Evolutionary conservation across 2,329 filamentous ascomycete species (phyloP).

Genomic region (Blastomyces gilchristii): DNA sequence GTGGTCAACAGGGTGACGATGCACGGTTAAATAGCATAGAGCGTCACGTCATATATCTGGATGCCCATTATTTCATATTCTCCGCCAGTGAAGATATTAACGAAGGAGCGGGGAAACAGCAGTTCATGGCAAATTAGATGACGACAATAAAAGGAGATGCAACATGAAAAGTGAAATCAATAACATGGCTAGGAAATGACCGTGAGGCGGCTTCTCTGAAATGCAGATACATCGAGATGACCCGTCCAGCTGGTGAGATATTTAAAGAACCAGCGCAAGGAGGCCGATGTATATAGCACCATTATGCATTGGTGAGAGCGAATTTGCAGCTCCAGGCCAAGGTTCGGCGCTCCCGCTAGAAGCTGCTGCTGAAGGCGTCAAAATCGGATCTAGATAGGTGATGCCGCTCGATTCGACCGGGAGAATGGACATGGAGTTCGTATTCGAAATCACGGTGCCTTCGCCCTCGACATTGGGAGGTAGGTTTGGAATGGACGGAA

Average conservation of each 20-base stretch:
- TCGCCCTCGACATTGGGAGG: neutral
- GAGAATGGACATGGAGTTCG: neutral
- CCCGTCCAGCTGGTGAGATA: neutral
- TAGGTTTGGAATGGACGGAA: neutral
- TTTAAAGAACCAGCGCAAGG: constrained; percentile 8
- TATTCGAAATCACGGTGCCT: neutral
- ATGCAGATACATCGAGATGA: neutral
- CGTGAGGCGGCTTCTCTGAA: neutral
- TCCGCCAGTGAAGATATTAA: neutral
- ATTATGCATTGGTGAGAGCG: neutral
- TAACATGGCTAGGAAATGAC: neutral
- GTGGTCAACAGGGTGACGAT: neutral
- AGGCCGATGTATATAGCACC: constrained; percentile 5
- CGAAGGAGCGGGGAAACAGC: neutral
- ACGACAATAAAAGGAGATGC: neutral
- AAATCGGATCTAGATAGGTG: neutral
- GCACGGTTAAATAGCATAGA: neutral
- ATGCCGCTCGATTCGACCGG: neutral
- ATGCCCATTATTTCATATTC: neutral
- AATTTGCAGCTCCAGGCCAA: constrained; percentile 1
- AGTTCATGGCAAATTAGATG: neutral
- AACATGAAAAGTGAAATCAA: neutral
- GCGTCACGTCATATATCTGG: neutral
- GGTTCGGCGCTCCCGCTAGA: neutral
- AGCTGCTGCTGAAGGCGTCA: neutral